Conservation (phyloP, 1,284 basidiomycete species). For the Austropuccinia psidii region DNA sequence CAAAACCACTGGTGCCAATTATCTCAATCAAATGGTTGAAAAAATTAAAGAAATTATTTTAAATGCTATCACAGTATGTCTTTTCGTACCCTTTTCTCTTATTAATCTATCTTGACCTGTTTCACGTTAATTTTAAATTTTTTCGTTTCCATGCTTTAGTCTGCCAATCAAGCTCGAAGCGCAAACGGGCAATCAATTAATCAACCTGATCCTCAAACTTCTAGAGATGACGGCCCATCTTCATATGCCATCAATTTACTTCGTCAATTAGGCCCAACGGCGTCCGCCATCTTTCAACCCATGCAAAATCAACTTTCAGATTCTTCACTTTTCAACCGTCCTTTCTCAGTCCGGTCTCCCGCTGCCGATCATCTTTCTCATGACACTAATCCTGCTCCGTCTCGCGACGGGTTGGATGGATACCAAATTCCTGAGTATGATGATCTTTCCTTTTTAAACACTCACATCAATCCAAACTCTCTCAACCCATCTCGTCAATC, state of each 20-base stretch:
- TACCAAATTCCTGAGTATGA: constrained; percentile 10
- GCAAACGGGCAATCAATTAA: background rate
- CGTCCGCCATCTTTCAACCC: constrained; percentile 29
- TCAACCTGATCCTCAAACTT: background rate
- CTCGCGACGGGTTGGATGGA: background rate
- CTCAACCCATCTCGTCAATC: background rate
- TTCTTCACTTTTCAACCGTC: background rate
- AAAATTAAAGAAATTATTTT: constrained; percentile 24
- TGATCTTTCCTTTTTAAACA: background rate
- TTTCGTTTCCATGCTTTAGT: background rate
- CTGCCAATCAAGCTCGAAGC: background rate
- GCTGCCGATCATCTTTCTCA: background rate
- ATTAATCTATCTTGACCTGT: background rate
- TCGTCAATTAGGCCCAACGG: constrained; percentile 30
- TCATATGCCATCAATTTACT: constrained; percentile 7
- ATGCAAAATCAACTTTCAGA: constrained; percentile 26
- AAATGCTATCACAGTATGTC: background rate
- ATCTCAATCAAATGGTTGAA: constrained; percentile 25
- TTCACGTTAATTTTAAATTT: background rate
- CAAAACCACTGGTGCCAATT: constrained; percentile 12
- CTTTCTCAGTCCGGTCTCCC: background rate
- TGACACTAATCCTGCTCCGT: background rate
- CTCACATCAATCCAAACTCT: no score
- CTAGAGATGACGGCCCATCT: constrained; percentile 5
- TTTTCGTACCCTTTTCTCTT: background rate